Conservation (phyloP, 345 rosid species). For the sweet orange (Citrus sinensis) region DVS_A1.0 CM039167.1:4079001-4079500, state of each 20-base stretch:
- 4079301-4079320: conserved; percentile 2
- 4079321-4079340: neutral
- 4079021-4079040: neutral
- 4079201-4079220: conserved; percentile 52
- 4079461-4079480: neutral
- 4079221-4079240: conserved; percentile 57
- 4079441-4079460: conserved; percentile 3
- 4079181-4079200: conserved; percentile 64
- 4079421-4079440: neutral
- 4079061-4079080: neutral
- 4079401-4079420: neutral
- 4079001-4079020: neutral
- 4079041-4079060: neutral
- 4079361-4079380: neutral
- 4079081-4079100: neutral
- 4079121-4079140: neutral
- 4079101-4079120: too few species aligned
- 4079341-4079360: neutral
- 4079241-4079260: conserved; percentile 47
- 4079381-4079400: neutral
- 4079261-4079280: conserved; percentile 59
- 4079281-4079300: conserved; percentile 66
- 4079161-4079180: conserved; percentile 64
- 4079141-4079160: conserved; percentile 19
- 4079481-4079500: neutral